Base-by-base conservation (phyloP, 2,329 filamentous ascomycete genomes). In the Fusarium aywerte region DNA sequence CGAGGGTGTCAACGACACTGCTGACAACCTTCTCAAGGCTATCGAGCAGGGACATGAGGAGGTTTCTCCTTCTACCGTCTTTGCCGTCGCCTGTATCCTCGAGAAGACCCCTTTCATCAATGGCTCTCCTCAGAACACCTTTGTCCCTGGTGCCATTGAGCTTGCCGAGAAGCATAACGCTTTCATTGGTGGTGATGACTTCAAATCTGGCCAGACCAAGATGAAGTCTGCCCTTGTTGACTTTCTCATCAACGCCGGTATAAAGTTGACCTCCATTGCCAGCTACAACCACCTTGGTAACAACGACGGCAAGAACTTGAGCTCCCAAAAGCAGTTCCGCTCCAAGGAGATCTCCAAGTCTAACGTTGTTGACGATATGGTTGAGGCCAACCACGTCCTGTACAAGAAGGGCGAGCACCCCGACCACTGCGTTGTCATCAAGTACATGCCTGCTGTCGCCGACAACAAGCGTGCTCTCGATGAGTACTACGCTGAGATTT, bases 271-370 rank as follows among this genome's bases (percentile, higher is more conserved):
- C 62, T 97, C 94, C 38, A 98, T 99, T 82, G 93, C 96, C 69
- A 96, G 92, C 82, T 99, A 99, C 89, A 99, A 99, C 85, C 96
- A 99, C 80, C 90, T 99, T 56, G 96, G 96, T 76, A 99, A 99
- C 88, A 99, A 99, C 78, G 95, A 99, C 78, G 96, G 96, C 84
- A 97, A 94, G 89, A 99, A 99, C 84, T 82, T 99, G 74, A 97
- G 92, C 83, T 97, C 94, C 40, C 94, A 97, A 80, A 93, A 91
- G 84, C 96, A 98, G 82, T 99, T 99, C 89, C 94, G 96, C 75
- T 97, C 93, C 82, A 99, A 99, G 88, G 96, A 99, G 83, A 99
- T 99, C 73, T 97, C 92, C 82, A 99, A 99, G 87, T 97, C 93
- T 75, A 99, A 97, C 78, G 96, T 99, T 13, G 96, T 99, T 56